These are phyloP conservation scores for Suillus subluteus DNA, from an alignment of 768 basidiomycete genomes.

Conservation along the genomic window DNA sequence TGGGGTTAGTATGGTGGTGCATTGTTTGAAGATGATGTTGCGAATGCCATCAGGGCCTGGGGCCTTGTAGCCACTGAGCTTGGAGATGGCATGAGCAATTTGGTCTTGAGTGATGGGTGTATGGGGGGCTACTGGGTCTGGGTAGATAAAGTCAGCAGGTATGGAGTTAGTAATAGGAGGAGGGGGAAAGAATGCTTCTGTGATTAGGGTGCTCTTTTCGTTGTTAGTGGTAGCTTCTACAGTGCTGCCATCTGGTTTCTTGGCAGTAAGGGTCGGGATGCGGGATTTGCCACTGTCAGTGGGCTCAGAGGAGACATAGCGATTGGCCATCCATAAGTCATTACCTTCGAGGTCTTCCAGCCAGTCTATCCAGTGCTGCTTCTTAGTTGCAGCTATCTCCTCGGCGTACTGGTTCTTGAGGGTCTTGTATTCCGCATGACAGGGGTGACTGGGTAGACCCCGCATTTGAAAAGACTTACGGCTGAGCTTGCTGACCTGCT, in stretches of 20 bases:
- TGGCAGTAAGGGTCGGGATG: neutral
- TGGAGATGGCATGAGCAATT: constrained; percentile 12
- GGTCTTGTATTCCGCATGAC: constrained; percentile 19
- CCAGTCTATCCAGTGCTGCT: constrained; percentile 23
- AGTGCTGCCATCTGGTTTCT: constrained; percentile 30
- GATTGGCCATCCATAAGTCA: constrained; percentile 27
- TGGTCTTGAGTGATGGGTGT: constrained; percentile 21
- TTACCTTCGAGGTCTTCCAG: constrained; percentile 22
- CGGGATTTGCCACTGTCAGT: neutral
- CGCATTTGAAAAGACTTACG: constrained; percentile 11
- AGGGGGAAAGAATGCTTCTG: neutral
- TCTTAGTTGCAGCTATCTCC: constrained; percentile 23
- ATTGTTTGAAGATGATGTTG: neutral
- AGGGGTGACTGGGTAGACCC: constrained; percentile 24
- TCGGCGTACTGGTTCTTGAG: constrained; percentile 21
- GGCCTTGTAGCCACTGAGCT: neutral
- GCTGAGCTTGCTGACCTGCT: constrained; percentile 19
- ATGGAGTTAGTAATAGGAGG: neutral
- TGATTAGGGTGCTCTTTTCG: neutral
- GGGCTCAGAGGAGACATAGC: constrained; percentile 19
- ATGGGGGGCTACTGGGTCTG: constrained; percentile 23
- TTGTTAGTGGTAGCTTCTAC: constrained; percentile 35
- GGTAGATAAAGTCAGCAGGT: constrained; percentile 27
- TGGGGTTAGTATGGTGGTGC: neutral
- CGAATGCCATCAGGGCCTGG: neutral